phyloP scores from a whole-genome alignment of 441 rosid genomes.

The Euphorbia celastroides region DNA sequence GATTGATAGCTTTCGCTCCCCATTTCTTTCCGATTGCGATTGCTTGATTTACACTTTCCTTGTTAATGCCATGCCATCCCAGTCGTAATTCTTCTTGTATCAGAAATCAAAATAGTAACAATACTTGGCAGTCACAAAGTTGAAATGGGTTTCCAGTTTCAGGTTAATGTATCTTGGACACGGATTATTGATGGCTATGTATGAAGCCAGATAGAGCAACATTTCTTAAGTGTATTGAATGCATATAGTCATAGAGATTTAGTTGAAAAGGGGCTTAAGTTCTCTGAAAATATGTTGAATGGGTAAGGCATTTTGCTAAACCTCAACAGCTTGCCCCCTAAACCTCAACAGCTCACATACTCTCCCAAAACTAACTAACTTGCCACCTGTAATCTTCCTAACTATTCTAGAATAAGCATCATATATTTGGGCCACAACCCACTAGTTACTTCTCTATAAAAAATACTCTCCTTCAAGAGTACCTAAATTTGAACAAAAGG shows the following conservation, averaged over 20 bases:
- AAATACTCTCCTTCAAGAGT: too few species aligned
- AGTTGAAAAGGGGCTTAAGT: constrained; percentile 67
- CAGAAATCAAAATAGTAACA: constrained; percentile 29
- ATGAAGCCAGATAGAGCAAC: constrained; percentile 62
- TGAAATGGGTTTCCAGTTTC: constrained; percentile 54
- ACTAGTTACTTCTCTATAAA: too few species aligned
- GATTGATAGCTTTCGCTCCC: constrained; percentile 15
- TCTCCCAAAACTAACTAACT: too few species aligned
- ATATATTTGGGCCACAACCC: too few species aligned
- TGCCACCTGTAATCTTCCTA: too few species aligned
- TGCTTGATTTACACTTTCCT: constrained; percentile 68
- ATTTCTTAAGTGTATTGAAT: constrained; percentile 63
- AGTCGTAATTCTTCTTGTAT: constrained; percentile 31
- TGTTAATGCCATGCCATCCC: constrained; percentile 48
- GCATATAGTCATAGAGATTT: constrained; percentile 90
- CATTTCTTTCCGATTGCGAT: constrained; percentile 44
- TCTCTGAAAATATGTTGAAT: constrained; percentile 65
- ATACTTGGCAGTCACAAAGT: constrained; percentile 53
- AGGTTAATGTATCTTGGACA: constrained; percentile 84
- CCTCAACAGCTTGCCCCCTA: too few species aligned
- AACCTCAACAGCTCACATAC: too few species aligned
- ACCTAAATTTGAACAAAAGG: too few species aligned
- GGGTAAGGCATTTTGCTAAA: too few species aligned
- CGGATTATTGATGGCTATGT: constrained; percentile 74
- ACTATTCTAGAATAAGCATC: too few species aligned